A percentile compares a stretch with the other conserved stretches of the same genome.
These are phyloP conservation scores for Davidsoniella neocaledoniae DNA, from an alignment of 2,329 filamentous ascomycete genomes.

Conservation along the genomic window DNA sequence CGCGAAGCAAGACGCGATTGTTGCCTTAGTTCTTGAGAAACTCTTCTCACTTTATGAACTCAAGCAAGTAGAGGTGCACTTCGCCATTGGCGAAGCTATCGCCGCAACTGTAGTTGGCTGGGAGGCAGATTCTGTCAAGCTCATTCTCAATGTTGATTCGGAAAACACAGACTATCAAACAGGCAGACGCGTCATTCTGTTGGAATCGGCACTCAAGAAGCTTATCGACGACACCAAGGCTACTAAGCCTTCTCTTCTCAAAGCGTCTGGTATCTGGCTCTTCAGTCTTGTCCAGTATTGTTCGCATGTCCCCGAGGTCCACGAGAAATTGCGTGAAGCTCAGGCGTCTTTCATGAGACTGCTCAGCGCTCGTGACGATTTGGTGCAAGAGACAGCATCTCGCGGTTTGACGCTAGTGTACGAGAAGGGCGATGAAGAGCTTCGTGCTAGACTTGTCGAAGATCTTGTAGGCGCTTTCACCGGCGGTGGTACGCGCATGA, in stretches of 20 bases:
- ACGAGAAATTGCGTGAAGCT: slow-evolving; percentile 56
- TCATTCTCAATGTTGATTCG: slow-evolving; percentile 56
- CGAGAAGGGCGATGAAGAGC: slow-evolving; percentile 66
- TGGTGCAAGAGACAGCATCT: slow-evolving; percentile 91
- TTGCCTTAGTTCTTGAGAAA: slow-evolving; percentile 44
- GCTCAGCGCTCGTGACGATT: slow-evolving; percentile 73
- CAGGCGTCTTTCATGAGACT: slow-evolving; percentile 80
- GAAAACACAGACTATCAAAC: slow-evolving; percentile 21
- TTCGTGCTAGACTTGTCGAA: slow-evolving; percentile 69
- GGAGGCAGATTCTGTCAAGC: slow-evolving; percentile 62
- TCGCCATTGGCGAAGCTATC: slow-evolving; percentile 77
- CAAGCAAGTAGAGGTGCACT: slow-evolving; percentile 73
- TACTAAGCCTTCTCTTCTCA: slow-evolving; percentile 76
- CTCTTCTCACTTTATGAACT: slow-evolving; percentile 69
- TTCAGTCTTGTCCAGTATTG: slow-evolving; percentile 84
- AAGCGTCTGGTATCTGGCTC: slow-evolving; percentile 89
- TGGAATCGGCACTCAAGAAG: slow-evolving; percentile 47
- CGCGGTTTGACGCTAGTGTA: slow-evolving; percentile 85
- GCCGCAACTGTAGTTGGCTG: slow-evolving; percentile 64
- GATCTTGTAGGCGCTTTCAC: slow-evolving; percentile 85
- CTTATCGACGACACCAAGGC: slow-evolving; percentile 62
- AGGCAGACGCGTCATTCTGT: slow-evolving; percentile 24
- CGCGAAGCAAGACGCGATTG: slow-evolving; percentile 20
- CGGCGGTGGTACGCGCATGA: slow-evolving; percentile 54
- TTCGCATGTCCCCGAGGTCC: slow-evolving; percentile 59